Evolutionary conservation across 2,329 filamentous ascomycete genomes (phyloP), one percentile per base, ranked within the genome.

Genomic region (Aureobasidium sp.): DNA sequence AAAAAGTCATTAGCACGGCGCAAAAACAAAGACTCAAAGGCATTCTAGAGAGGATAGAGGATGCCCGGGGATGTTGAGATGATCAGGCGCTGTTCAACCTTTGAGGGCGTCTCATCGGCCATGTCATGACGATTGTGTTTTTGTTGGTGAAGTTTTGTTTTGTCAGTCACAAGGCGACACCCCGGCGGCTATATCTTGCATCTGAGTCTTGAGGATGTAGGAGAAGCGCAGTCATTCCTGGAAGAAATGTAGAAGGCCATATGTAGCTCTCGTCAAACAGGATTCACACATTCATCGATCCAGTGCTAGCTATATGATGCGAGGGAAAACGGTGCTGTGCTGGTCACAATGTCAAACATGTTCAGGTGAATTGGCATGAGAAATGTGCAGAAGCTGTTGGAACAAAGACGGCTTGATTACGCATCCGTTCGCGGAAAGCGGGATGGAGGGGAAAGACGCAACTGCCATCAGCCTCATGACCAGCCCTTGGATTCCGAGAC

Each of bases 141-240:
- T 39, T 21, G 30, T 39, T 38, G 45, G 39, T 49, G 2, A 11
- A n/a, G 2, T 12, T 42, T 53, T 40, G n/a, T 16, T 53, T 35
- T 53, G 30, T 45, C 27, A 29, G 49, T 44, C 39, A 45, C 17
- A 10, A 2, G 14, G 34, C 35, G 37, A 52, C 39, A 35, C 14
- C n/a, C 14, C 41, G 52, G 35, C 52, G 52, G 52, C 52, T 54
- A 54, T 40, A 54, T 25, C 42, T 6, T 11, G 14, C 21, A 12
- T 42, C 25, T 19, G 34, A 30, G 17, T 34, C 21, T 44, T 21
- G 19, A 34, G 35, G 24, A 48, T 32, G 3, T 30, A 25, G 50
- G 52, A 54, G 8, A 54, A 54, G 52, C 52, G 52, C 52, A 54
- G 52, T 54, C 52, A 47, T 54, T 48, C 48, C 19, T 32, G 48